A percentile compares a stretch with the other conserved stretches of the same genome.
phyloP scores from a whole-genome alignment of 2,329 filamentous ascomycete genomes.

The Akanthomyces lecanii region DNA sequence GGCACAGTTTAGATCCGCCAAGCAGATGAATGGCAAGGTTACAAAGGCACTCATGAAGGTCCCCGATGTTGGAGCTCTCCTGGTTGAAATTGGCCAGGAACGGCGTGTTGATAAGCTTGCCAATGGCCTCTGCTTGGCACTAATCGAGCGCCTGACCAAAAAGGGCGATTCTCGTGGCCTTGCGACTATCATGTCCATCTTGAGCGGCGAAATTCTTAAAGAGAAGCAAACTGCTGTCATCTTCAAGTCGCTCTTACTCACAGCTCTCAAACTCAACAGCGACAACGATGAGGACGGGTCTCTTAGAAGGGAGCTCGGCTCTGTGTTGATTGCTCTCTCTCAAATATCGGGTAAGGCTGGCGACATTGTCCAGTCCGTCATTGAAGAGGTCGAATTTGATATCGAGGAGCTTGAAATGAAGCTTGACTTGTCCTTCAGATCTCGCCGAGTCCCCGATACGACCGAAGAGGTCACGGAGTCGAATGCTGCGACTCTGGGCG shows the following conservation, averaged over 20 bases:
- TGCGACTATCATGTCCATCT: constrained; percentile 55
- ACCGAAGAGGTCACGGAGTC: constrained; percentile 44
- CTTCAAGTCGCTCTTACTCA: constrained; percentile 60
- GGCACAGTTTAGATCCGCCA: constrained; percentile 70
- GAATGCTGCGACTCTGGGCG: constrained; percentile 23
- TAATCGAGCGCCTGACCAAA: constrained; percentile 58
- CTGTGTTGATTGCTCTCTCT: constrained; percentile 62
- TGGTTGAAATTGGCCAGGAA: constrained; percentile 59
- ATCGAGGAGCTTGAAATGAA: constrained; percentile 71
- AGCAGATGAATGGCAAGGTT: constrained; percentile 65
- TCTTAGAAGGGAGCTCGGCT: constrained; percentile 60
- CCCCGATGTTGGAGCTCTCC: constrained; percentile 52
- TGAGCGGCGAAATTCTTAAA: constrained; percentile 57
- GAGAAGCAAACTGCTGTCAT: constrained; percentile 61
- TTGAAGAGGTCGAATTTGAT: constrained; percentile 65
- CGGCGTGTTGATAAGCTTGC: constrained; percentile 68
- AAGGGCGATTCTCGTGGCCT: constrained; percentile 56
- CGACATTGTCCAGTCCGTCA: constrained; percentile 60
- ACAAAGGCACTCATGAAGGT: constrained; percentile 65
- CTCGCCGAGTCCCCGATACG: constrained; percentile 45
- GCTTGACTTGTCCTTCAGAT: constrained; percentile 65
- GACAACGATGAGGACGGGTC: constrained; percentile 50
- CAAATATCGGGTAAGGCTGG: constrained; percentile 55
- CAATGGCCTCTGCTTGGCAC: constrained; percentile 64
- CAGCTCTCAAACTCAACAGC: constrained; percentile 55